Evolutionary conservation across 169 alveolate genomes (phyloP).

Genomic region (Amoebophrya sp.): DNA sequence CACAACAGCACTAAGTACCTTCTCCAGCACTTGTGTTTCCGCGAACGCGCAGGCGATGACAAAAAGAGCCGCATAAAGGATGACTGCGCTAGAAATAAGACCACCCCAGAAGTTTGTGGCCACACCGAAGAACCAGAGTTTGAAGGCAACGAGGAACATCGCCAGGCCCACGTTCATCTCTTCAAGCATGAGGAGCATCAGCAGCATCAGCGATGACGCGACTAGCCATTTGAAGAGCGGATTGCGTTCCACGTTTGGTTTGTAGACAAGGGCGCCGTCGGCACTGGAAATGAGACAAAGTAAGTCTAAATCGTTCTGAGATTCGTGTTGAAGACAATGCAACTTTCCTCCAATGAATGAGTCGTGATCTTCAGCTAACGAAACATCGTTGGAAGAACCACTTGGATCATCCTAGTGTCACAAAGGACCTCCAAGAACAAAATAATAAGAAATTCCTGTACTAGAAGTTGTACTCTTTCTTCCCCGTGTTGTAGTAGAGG

Average conservation of each 20-base stretch:
- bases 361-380: too few relatives aligned
- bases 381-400: too few relatives aligned
- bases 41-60: conserved; percentile 22
- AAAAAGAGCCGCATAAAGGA: neutral
- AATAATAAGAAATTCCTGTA: neutral
- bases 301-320: too few relatives aligned
- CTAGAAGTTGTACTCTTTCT: neutral
- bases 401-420: too few relatives aligned
- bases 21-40: neutral
- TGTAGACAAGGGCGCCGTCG: neutral
- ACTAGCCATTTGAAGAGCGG: conserved; percentile 8
- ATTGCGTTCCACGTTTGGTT: neutral
- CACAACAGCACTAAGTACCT: too few relatives aligned
- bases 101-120: neutral
- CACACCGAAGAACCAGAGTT: neutral
- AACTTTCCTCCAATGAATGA: too few relatives aligned
- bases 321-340: too few relatives aligned
- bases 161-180: neutral
- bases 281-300: too few relatives aligned
- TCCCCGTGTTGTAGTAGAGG: neutral
- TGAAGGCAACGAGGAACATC: neutral
- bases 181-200: neutral
- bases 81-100: neutral
- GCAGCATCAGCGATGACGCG: neutral
- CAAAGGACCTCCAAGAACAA: neutral